A percentile compares a stretch with the other conserved stretches of the same genome.
Evolutionary conservation across 2,329 filamentous ascomycete genomes (phyloP).

Genomic region (Cryphonectria carpinicola): DNA sequence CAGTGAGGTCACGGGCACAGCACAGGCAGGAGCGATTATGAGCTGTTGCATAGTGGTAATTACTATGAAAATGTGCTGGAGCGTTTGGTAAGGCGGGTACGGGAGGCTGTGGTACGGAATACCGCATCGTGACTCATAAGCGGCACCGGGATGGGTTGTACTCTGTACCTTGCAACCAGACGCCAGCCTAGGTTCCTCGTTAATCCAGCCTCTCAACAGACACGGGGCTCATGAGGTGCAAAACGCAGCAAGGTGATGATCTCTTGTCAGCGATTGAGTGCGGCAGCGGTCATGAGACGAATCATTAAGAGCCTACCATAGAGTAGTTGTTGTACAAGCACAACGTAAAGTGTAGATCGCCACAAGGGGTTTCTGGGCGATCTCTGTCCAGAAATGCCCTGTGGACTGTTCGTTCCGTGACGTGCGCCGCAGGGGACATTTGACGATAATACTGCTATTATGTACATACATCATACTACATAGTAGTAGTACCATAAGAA

Average conservation of each 20-base stretch:
- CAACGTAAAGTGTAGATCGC: neutral
- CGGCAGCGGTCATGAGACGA: neutral
- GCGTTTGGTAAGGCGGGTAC: neutral
- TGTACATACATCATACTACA: neutral
- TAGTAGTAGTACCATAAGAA: neutral
- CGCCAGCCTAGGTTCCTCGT: neutral
- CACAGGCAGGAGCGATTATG: neutral
- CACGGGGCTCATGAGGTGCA: neutral
- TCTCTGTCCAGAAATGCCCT: neutral
- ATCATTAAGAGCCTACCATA: neutral
- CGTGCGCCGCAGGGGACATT: neutral
- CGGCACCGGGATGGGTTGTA: neutral
- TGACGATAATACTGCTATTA: neutral
- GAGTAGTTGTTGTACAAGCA: neutral
- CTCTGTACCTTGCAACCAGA: neutral
- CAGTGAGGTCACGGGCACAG: neutral
- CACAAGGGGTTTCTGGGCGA: neutral
- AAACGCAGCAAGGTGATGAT: neutral
- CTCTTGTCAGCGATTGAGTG: neutral
- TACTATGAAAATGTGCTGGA: neutral
- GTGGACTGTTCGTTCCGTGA: neutral
- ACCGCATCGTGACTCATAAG: neutral
- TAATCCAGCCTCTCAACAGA: neutral
- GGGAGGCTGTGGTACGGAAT: neutral
- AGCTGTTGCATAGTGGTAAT: neutral